These are phyloP conservation scores for Silene uniflora DNA, from an alignment of 148 eudicot species.

Conservation along the genomic window DNA sequence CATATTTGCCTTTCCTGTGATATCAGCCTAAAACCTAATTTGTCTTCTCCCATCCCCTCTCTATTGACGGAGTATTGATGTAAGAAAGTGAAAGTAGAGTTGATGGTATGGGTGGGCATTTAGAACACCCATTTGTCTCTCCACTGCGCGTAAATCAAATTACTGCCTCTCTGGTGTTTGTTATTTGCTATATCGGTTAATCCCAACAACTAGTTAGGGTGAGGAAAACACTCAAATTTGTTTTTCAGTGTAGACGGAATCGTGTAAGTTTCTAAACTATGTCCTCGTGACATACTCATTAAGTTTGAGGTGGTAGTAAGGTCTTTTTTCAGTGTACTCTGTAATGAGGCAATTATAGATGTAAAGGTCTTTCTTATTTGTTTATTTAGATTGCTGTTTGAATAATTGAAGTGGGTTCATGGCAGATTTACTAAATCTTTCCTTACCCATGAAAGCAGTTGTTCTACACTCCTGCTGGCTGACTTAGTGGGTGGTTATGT, in stretches of 20 bases:
- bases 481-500: neutral
- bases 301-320: neutral
- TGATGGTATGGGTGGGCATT: neutral
- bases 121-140: neutral
- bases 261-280: neutral
- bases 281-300: neutral
- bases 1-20: neutral
- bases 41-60: neutral
- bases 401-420: neutral
- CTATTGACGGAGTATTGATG: neutral
- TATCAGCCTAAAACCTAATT: neutral
- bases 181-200: neutral
- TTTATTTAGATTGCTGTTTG: neutral
- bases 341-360: neutral
- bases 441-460: neutral
- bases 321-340: too few species aligned
- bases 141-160: neutral
- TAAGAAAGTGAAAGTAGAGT: neutral
- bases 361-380: neutral
- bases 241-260: neutral
- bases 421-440: neutral
- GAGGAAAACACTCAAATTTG: neutral
- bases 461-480: neutral
- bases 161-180: neutral
- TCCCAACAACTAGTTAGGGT: neutral